These are phyloP conservation scores for Chlamydomonas incerta DNA, from an alignment of 139 green algal genomes.

Conservation along the genomic window DNA sequence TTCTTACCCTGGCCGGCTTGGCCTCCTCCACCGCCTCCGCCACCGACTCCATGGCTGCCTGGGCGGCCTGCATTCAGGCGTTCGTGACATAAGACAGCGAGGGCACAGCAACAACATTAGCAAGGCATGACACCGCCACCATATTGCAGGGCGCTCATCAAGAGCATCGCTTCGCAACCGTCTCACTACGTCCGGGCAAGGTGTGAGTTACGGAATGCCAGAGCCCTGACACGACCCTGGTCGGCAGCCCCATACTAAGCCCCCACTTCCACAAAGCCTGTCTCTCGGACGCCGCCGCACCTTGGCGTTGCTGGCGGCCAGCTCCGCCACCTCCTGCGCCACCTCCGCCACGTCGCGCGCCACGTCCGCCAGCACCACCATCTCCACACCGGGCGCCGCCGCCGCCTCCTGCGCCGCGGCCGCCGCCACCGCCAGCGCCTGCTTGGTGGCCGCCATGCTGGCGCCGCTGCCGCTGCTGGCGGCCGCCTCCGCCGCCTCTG, in stretches of 20 bases:
- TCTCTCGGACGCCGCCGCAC: too few relatives aligned
- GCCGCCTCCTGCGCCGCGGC: constrained; percentile 4
- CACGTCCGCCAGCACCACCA: constrained; percentile 16
- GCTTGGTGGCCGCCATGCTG: neutral
- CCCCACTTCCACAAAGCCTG: too few relatives aligned
- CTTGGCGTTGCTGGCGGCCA: constrained; percentile 28
- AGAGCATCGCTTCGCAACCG: too few relatives aligned
- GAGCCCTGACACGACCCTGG: too few relatives aligned
- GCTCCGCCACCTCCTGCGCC: constrained; percentile 32
- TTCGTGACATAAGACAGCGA: too few relatives aligned
- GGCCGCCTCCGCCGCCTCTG: constrained; percentile 1
- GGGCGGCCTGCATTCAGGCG: neutral
- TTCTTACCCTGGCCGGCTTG: constrained; percentile 1
- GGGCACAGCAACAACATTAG: too few relatives aligned
- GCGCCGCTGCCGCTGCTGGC: neutral
- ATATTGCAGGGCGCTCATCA: too few relatives aligned
- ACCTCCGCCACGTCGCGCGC: constrained; percentile 28
- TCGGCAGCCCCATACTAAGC: too few relatives aligned
- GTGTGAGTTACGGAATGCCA: too few relatives aligned
- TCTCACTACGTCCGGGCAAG: too few relatives aligned
- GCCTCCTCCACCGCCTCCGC: neutral
- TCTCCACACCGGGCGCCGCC: neutral
- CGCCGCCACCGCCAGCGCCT: constrained; percentile 15
- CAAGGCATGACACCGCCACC: too few relatives aligned
- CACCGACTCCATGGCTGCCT: neutral